Percentiles rank a stretch among this genome's conserved stretches.
Evolutionary conservation across 176 grass and related monocot species (phyloP).

Genomic region (Saccharum spontaneum): DNA sequence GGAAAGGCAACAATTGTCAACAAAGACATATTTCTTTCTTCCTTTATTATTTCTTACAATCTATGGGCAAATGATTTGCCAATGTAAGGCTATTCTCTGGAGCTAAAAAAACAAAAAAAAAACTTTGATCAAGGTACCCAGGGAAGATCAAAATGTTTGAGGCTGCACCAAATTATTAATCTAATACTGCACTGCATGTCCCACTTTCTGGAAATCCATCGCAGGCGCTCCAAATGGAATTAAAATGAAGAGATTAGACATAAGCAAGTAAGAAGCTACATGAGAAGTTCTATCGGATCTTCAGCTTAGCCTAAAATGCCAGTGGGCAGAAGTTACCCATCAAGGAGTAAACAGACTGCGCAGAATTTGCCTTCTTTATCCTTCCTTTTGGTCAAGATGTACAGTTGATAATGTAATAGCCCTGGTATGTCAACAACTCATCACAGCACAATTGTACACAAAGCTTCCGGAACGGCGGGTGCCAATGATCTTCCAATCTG

Average conservation of each 20-base stretch:
- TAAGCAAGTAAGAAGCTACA: constrained; percentile 48
- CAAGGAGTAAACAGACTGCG: constrained; percentile 28
- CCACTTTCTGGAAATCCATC: constrained; percentile 42
- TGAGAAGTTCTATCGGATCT: constrained; percentile 45
- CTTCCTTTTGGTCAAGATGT: constrained; percentile 52
- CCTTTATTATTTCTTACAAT: constrained; percentile 50
- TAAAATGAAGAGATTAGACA: constrained; percentile 50
- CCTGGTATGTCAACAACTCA: constrained; percentile 56
- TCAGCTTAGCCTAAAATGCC: constrained; percentile 51
- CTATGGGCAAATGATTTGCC: constrained; percentile 46
- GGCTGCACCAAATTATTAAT: constrained; percentile 49
- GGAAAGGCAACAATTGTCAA: constrained; percentile 15
- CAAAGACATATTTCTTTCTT: constrained; percentile 42
- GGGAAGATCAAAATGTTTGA: constrained; percentile 44
- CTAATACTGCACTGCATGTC: constrained; percentile 43
- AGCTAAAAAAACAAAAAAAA: constrained; percentile 44
- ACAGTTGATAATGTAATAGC: constrained; percentile 35
- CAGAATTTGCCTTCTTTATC: constrained; percentile 27
- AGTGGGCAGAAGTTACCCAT: constrained; percentile 44
- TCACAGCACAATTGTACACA: constrained; percentile 66
- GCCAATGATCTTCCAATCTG: constrained; percentile 49
- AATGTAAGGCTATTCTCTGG: constrained; percentile 39
- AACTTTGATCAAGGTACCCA: constrained; percentile 40
- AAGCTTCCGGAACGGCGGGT: constrained; percentile 39
- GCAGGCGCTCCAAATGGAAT: constrained; percentile 44